These are phyloP conservation scores for Euphorbia corollata DNA, from an alignment of 441 rosid species.

Conservation along the genomic window DNA sequence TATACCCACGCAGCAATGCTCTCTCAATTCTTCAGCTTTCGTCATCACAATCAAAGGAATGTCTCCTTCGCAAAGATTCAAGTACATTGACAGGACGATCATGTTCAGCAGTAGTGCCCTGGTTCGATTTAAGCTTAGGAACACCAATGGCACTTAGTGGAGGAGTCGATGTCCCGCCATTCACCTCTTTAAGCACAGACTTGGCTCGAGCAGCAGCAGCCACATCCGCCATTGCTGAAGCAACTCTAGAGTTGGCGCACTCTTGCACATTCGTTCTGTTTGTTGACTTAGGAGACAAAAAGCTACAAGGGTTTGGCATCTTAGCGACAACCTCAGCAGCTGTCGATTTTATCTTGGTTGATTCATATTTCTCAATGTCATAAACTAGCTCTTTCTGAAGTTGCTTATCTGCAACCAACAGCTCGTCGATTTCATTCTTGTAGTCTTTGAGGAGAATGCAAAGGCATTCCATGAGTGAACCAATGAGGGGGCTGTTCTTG, in stretches of 20 bases:
- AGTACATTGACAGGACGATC: constrained; percentile 51
- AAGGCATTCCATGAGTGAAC: constrained; percentile 94
- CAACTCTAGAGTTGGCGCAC: constrained; percentile 36
- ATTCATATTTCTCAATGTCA: constrained; percentile 81
- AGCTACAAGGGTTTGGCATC: constrained; percentile 28
- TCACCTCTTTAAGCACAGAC: constrained; percentile 70
- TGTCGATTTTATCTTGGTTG: constrained; percentile 50
- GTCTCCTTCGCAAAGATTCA: constrained; percentile 75
- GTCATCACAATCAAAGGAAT: constrained; percentile 58
- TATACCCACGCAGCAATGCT: background rate
- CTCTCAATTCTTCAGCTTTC: constrained; percentile 34
- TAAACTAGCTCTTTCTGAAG: constrained; percentile 86
- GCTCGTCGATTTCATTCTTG: constrained; percentile 88
- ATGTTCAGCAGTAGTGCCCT: constrained; percentile 29
- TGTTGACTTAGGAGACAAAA: constrained; percentile 30
- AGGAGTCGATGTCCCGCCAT: constrained; percentile 53
- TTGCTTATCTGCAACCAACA: constrained; percentile 78
- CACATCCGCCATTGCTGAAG: constrained; percentile 58
- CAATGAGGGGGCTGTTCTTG: constrained; percentile 87
- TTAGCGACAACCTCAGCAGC: constrained; percentile 44
- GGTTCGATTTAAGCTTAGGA: constrained; percentile 57
- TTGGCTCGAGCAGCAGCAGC: constrained; percentile 59
- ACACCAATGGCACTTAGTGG: constrained; percentile 59
- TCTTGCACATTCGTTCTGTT: constrained; percentile 13
- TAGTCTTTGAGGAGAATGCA: constrained; percentile 83